These are phyloP conservation scores for Zasmidium cellare DNA, from an alignment of 2,329 filamentous ascomycete species.

Conservation along the genomic window DNA sequence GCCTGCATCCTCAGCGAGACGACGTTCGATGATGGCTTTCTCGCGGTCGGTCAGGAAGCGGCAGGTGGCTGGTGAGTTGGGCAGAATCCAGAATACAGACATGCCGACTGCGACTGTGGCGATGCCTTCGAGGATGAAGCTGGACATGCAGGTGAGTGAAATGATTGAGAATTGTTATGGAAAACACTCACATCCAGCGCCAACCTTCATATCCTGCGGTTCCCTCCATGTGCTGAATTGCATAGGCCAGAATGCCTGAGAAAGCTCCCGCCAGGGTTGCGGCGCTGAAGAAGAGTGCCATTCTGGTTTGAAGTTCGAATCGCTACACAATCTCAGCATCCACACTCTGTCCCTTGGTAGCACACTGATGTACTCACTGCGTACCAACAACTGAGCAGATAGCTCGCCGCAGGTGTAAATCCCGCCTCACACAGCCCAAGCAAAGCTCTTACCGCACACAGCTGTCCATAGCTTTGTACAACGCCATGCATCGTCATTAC, in stretches of 20 bases:
- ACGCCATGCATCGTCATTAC: constrained; percentile 34
- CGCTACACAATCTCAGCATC: constrained; percentile 19
- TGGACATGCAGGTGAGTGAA: constrained; percentile 14
- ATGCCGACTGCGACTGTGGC: constrained; percentile 45
- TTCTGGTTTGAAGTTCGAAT: constrained; percentile 45
- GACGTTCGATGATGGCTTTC: constrained; percentile 42
- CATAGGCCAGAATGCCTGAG: constrained; percentile 53
- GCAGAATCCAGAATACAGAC: constrained; percentile 47
- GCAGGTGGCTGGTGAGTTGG: constrained; percentile 60
- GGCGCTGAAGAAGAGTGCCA: constrained; percentile 50
- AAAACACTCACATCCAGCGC: constrained; percentile 27
- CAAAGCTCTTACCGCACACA: constrained; percentile 29
- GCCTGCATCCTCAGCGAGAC: constrained; percentile 32
- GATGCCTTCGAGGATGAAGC: constrained; percentile 26
- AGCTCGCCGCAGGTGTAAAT: constrained; percentile 26
- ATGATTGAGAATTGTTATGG: background rate
- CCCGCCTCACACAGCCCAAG: constrained; percentile 22
- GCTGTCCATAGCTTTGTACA: constrained; percentile 30
- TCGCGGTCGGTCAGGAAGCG: constrained; percentile 54
- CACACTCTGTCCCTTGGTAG: background rate
- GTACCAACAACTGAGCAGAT: constrained; percentile 47
- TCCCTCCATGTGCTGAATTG: constrained; percentile 38
- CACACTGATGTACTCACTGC: constrained; percentile 11
- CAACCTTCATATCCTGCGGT: constrained; percentile 24
- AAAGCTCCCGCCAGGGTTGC: constrained; percentile 53